phyloP scores from a whole-genome alignment of 345 rosid genomes.

The Eucalyptus victrix region DNA sequence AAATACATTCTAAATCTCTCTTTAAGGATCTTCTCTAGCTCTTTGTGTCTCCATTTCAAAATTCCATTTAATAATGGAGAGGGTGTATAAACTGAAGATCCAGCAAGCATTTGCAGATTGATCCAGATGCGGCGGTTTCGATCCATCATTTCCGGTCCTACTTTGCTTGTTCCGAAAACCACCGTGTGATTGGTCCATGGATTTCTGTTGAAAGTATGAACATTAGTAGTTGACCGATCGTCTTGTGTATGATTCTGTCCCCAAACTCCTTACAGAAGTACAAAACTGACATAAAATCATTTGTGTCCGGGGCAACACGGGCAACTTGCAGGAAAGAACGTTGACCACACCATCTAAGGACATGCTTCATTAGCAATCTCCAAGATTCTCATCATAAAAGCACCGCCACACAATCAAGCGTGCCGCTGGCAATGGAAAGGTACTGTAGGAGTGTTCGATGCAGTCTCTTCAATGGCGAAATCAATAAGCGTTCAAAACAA shows the following conservation, averaged over 20 bases:
- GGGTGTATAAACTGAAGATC: not conserved
- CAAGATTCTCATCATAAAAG: not conserved
- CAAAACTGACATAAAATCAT: not conserved
- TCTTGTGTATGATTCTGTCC: not conserved
- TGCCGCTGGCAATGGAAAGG: accelerated
- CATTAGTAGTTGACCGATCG: not conserved
- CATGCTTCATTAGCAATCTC: not conserved
- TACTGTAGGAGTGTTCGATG: not conserved
- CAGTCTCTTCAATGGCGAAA: not conserved
- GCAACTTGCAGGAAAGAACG: not conserved
- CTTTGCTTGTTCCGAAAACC: not conserved
- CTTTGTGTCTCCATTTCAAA: not conserved
- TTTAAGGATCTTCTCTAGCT: accelerated
- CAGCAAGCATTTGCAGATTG: not conserved
- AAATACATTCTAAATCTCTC: accelerated
- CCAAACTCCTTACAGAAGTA: not conserved
- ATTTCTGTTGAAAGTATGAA: not conserved
- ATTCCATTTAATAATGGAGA: not conserved
- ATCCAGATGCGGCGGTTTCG: accelerated
- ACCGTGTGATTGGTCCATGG: not conserved
- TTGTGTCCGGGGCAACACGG: not conserved
- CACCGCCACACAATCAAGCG: not conserved
- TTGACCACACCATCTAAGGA: not conserved
- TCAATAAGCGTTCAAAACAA: not conserved
- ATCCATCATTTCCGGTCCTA: not conserved